Conservation (phyloP, 495 filamentous ascomycete species). For the Daldinia vernicosa region DNA sequence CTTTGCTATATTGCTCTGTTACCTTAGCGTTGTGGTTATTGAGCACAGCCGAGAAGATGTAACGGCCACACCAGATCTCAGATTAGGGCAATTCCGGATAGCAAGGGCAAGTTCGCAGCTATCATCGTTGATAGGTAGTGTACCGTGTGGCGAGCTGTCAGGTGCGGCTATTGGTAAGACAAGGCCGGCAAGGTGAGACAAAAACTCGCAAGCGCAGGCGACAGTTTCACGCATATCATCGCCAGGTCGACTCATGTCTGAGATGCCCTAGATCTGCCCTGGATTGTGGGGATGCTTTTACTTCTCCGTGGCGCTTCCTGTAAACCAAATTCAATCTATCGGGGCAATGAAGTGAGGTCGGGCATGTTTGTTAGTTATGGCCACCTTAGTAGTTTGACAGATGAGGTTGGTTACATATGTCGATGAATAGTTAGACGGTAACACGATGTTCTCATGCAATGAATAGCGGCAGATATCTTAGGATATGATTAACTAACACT, state of each 20-base stretch:
- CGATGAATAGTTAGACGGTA: background rate
- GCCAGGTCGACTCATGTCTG: conserved; percentile 6
- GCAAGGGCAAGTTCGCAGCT: background rate
- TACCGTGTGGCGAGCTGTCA: conserved; percentile 11
- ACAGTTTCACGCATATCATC: conserved; percentile 4
- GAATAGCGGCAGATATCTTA: background rate
- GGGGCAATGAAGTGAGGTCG: background rate
- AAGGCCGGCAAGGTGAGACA: conserved; percentile 32
- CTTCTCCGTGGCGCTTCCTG: background rate
- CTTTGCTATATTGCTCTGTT: background rate
- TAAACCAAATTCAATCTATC: background rate
- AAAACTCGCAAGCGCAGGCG: conserved; percentile 14
- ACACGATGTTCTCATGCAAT: background rate
- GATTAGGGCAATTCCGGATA: background rate
- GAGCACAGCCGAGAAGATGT: background rate
- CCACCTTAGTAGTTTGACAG: too few species aligned
- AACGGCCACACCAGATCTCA: background rate
- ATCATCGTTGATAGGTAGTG: conserved; percentile 11
- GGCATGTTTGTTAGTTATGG: background rate
- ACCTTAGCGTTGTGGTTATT: background rate
- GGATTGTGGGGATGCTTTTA: background rate
- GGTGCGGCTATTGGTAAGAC: conserved; percentile 30
- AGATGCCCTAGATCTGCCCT: background rate
- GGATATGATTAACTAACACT: background rate
- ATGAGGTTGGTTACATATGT: too few species aligned